phyloP scores from a whole-genome alignment of 495 filamentous ascomycete genomes.

The Pseudoneurospora amorphoporcata region DNA sequence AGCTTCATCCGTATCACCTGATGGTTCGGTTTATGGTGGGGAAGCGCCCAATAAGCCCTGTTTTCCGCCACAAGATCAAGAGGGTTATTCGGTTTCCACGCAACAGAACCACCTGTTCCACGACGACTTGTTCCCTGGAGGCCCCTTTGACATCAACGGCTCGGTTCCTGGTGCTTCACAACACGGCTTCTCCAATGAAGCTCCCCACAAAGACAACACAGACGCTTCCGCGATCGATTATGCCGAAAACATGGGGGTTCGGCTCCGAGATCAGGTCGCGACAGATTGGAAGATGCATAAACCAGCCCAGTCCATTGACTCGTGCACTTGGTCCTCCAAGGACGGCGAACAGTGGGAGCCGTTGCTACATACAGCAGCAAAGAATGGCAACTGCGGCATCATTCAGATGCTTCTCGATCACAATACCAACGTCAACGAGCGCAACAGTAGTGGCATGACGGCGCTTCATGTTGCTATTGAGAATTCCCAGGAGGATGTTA shows the following conservation, averaged over 20 bases:
- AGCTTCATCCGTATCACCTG: not conserved
- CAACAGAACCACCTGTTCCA: not conserved
- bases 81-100: not conserved
- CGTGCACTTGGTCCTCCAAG: not conserved
- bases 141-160: not conserved
- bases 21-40: not conserved
- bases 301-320: not conserved
- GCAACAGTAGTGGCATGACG: not conserved
- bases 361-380: conserved; percentile 2
- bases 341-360: not conserved
- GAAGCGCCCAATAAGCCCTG: not conserved
- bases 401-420: conserved; percentile 1
- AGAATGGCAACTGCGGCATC: conserved; percentile 1
- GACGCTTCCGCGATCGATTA: not conserved
- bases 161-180: not conserved
- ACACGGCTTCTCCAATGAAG: not conserved
- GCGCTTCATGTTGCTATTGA: not conserved
- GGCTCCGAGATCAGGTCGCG: not conserved
- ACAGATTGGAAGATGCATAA: not conserved
- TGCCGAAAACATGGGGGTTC: not conserved
- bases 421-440: not conserved
- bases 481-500: not conserved
- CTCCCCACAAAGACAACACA: not conserved
- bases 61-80: not conserved
- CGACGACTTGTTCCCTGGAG: not conserved